A percentile compares a stretch with the other conserved stretches of the same genome.
Evolutionary conservation across 352 stramenopile species (phyloP).

Genomic region (Phytophthora pluvialis): DNA sequence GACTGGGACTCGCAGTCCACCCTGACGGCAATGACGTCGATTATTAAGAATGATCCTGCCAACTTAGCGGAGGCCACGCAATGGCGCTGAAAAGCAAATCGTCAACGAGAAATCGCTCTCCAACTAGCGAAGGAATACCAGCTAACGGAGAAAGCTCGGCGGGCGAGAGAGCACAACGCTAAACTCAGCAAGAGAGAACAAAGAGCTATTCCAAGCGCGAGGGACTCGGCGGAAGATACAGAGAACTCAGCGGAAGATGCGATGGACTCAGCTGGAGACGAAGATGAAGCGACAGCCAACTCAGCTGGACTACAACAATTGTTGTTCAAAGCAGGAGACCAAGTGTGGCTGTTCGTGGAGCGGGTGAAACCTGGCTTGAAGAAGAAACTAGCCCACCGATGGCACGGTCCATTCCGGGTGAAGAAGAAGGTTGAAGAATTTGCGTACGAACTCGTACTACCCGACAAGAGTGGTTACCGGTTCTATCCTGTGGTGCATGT

Average conservation of each 20-base stretch:
- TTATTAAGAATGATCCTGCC: neutral
- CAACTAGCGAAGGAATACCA: slow-evolving; percentile 9
- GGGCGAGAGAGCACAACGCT: neutral
- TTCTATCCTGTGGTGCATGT: slow-evolving; percentile 16
- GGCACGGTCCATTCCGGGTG: slow-evolving; percentile 6
- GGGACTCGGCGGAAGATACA: too few species aligned
- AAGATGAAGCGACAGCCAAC: neutral
- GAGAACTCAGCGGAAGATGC: too few species aligned
- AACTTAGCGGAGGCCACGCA: neutral
- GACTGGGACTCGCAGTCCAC: neutral
- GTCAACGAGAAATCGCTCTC: slow-evolving; percentile 2
- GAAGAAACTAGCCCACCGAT: slow-evolving; percentile 4
- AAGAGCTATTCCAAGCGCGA: too few species aligned
- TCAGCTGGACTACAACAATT: neutral
- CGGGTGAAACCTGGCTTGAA: neutral
- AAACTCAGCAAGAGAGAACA: neutral
- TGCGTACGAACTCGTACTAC: slow-evolving; percentile 8
- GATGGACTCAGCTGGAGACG: neutral
- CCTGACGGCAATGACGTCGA: neutral
- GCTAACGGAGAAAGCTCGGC: slow-evolving; percentile 2
- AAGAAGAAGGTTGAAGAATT: slow-evolving; percentile 12
- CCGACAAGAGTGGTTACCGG: neutral
- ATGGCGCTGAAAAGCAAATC: slow-evolving; percentile 1
- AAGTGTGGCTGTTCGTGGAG: slow-evolving; percentile 2
- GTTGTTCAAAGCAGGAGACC: neutral